A percentile compares a stretch with the other conserved stretches of the same genome.
These are phyloP conservation scores for Nematocida displodere DNA, from an alignment of 371 early-diverging fungal species.

Conservation along the genomic window DNA sequence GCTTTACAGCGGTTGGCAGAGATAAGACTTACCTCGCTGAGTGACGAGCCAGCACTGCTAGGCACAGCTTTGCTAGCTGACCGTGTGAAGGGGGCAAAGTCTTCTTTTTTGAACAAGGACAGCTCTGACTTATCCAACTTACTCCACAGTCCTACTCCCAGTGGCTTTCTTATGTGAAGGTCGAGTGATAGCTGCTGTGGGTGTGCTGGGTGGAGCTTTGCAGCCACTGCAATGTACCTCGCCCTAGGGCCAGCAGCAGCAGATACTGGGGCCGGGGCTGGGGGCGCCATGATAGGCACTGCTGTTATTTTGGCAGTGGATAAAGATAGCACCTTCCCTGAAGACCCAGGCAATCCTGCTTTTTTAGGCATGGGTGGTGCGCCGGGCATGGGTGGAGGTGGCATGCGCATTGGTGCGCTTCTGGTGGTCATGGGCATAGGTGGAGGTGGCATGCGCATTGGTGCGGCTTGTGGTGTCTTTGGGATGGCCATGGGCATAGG, in stretches of 20 bases:
- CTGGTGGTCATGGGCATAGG: background rate
- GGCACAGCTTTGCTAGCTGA: background rate
- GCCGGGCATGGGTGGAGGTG: background rate
- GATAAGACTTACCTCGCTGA: background rate
- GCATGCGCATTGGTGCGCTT: background rate
- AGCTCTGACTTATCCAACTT: slow-evolving; percentile 16
- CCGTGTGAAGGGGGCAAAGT: slow-evolving; percentile 8
- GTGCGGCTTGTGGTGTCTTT: background rate
- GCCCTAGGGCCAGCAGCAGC: slow-evolving; percentile 18
- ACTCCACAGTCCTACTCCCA: slow-evolving; percentile 4
- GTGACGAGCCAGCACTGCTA: background rate
- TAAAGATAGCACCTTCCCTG: no score
- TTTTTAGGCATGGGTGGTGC: background rate
- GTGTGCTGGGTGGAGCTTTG: slow-evolving; percentile 11
- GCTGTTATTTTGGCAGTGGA: no score
- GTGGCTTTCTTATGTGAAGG: slow-evolving; percentile 27
- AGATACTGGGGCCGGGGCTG: background rate
- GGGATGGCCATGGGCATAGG: background rate
- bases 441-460: background rate
- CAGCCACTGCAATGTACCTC: slow-evolving; percentile 5
- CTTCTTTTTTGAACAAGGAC: slow-evolving; percentile 15
- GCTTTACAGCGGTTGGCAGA: slow-evolving; percentile 25
- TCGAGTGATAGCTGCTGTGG: slow-evolving; percentile 25
- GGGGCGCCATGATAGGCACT: no score
- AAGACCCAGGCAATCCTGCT: background rate